These are phyloP conservation scores for Aspergillus egyptiacus DNA, from an alignment of 495 filamentous ascomycete genomes.

Conservation along the genomic window DNA sequence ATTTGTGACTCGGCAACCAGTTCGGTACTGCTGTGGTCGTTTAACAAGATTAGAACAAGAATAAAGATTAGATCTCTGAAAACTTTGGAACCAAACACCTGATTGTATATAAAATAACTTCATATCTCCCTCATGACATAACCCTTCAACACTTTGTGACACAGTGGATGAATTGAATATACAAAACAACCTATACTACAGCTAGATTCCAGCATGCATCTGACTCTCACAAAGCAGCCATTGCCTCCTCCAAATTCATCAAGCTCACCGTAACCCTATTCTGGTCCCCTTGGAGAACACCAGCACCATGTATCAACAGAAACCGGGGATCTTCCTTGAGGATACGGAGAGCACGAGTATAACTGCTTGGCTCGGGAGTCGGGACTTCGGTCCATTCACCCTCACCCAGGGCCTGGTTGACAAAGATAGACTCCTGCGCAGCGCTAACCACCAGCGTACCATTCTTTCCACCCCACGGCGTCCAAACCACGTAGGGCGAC, in stretches of 20 bases:
- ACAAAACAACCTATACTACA: background rate
- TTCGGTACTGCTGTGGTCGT: too few relatives aligned
- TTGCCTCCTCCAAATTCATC: slow-evolving; percentile 24
- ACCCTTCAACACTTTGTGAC: too few relatives aligned
- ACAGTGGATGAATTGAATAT: too few relatives aligned
- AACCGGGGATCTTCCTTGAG: slow-evolving; percentile 27
- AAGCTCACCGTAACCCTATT: slow-evolving; percentile 31
- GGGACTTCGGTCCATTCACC: slow-evolving; percentile 49
- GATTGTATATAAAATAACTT: too few relatives aligned
- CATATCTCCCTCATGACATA: too few relatives aligned
- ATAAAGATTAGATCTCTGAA: too few relatives aligned
- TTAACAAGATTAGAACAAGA: too few relatives aligned
- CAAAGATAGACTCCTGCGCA: slow-evolving; percentile 47
- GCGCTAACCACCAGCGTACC: slow-evolving; percentile 55
- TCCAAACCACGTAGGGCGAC: slow-evolving; percentile 53
- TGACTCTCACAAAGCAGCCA: slow-evolving; percentile 4
- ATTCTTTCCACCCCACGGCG: slow-evolving; percentile 45
- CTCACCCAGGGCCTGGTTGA: slow-evolving; percentile 52
- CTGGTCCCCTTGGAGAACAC: slow-evolving; percentile 18
- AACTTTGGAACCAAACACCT: too few relatives aligned
- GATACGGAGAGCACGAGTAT: slow-evolving; percentile 47
- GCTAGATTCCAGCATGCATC: background rate
- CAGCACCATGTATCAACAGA: slow-evolving; percentile 23
- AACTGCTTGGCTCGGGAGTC: slow-evolving; percentile 42
- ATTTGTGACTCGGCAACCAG: too few relatives aligned